phyloP scores from a whole-genome alignment of 805 yeast genomes.

The Hemisphaericaspora nanyangensis region DNA sequence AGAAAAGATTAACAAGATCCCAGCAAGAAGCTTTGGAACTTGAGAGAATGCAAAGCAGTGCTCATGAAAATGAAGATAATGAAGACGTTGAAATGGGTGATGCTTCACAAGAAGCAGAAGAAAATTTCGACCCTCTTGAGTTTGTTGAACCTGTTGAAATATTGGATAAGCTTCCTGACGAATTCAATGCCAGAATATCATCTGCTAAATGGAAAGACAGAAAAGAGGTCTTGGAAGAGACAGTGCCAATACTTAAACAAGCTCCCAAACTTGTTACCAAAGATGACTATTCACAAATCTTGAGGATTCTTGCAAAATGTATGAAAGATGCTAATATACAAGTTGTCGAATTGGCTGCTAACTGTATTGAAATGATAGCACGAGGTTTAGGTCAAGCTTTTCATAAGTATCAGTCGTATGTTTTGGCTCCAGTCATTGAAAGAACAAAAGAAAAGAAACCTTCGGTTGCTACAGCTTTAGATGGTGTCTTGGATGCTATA shows the following conservation, averaged over 20 bases:
- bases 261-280: slow-evolving; percentile 50
- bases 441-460: slow-evolving; percentile 86
- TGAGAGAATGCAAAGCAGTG: slow-evolving; percentile 4
- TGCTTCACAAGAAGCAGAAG: slow-evolving; percentile 11
- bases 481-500: slow-evolving; percentile 60
- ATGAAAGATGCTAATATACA: slow-evolving; percentile 86
- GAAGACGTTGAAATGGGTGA: slow-evolving; percentile 30
- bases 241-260: slow-evolving; percentile 44
- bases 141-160: slow-evolving; percentile 68
- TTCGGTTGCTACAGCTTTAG: slow-evolving; percentile 69
- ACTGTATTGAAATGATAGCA: slow-evolving; percentile 57
- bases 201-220: slow-evolving; percentile 89
- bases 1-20: slow-evolving; percentile 51
- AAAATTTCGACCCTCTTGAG: slow-evolving; percentile 60
- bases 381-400: slow-evolving; percentile 61
- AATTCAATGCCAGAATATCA: slow-evolving; percentile 49
- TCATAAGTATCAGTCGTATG: slow-evolving; percentile 46
- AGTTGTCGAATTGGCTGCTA: slow-evolving; percentile 78
- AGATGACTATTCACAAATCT: slow-evolving; percentile 64
- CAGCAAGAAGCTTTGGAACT: slow-evolving; percentile 44
- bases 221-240: slow-evolving; percentile 75
- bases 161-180: slow-evolving; percentile 59
- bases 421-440: slow-evolving; percentile 66
- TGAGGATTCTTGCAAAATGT: slow-evolving; percentile 62
- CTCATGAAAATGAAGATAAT: slow-evolving; percentile 14